Conservation (phyloP, 176 grass and related monocot species). For the Chrysopogon serrulatus region DNA sequence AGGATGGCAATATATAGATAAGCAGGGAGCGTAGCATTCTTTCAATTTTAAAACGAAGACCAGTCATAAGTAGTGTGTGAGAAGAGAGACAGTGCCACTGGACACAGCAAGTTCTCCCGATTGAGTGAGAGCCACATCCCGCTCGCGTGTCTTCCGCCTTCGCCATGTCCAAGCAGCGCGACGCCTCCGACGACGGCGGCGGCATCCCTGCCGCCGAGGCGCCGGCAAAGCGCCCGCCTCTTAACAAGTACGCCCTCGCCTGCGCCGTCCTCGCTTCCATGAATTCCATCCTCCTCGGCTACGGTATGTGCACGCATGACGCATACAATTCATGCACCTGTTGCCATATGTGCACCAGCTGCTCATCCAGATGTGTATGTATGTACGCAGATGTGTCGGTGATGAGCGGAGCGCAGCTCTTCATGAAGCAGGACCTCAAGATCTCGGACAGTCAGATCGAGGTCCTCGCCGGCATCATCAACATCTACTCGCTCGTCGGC, state of each 20-base stretch:
- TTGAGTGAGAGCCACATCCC: not conserved
- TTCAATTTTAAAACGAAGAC: not conserved
- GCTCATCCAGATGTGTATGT: too few species aligned
- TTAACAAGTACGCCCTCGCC: conserved; percentile 64
- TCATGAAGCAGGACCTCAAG: conserved; percentile 70
- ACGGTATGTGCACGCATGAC: conserved; percentile 33
- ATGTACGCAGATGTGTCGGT: conserved; percentile 43
- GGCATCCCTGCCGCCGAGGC: conserved; percentile 29
- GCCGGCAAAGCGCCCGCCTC: conserved; percentile 33
- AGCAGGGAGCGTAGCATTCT: not conserved
- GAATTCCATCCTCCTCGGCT: conserved; percentile 85
- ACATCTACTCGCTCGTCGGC: conserved; percentile 75
- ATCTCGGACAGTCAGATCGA: conserved; percentile 64
- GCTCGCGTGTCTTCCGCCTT: not conserved
- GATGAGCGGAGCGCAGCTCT: conserved; percentile 75
- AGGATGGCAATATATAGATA: not conserved
- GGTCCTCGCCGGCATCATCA: conserved; percentile 82
- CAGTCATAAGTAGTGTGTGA: not conserved
- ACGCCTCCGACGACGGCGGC: not conserved
- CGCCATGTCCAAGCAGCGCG: conserved; percentile 32
- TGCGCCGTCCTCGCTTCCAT: conserved; percentile 72
- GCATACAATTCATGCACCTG: not conserved
- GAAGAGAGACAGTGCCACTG: not conserved
- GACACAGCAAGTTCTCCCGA: not conserved
- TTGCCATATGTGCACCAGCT: too few species aligned